Evolutionary conservation across 805 yeast species (phyloP).

Genomic region (Starmera amethionina): DNA sequence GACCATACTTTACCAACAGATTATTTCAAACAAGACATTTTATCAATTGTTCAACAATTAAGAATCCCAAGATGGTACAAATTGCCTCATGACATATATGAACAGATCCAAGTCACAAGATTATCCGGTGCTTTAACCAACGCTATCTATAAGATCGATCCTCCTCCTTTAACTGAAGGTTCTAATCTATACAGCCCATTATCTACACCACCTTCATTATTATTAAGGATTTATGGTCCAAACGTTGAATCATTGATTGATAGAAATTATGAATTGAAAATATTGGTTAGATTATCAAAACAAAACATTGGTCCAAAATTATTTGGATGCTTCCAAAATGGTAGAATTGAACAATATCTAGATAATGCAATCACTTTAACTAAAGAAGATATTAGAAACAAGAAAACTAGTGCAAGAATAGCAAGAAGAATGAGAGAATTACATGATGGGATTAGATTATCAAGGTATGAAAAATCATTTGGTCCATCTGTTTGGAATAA

Average conservation of each 20-base stretch:
- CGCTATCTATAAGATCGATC: slow-evolving; percentile 70
- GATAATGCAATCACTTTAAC: slow-evolving; percentile 74
- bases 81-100: slow-evolving; percentile 24
- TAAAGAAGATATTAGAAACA: slow-evolving; percentile 62
- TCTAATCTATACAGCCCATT: slow-evolving; percentile 22
- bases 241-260: slow-evolving; percentile 82
- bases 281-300: slow-evolving; percentile 61
- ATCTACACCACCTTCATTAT: slow-evolving; percentile 44
- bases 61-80: slow-evolving; percentile 73
- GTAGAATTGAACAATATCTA: slow-evolving; percentile 88
- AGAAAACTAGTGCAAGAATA: slow-evolving; percentile 69
- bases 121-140: slow-evolving; percentile 93
- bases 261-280: slow-evolving; percentile 67
- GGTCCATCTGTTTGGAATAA: slow-evolving; percentile 67
- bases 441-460: slow-evolving; percentile 68
- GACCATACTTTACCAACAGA: slow-evolving; percentile 77
- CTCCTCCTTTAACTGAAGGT: slow-evolving; percentile 29
- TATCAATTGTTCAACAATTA: slow-evolving; percentile 52
- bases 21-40: slow-evolving; percentile 74
- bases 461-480: slow-evolving; percentile 38
- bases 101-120: slow-evolving; percentile 44
- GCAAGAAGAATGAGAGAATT: slow-evolving; percentile 96
- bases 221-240: slow-evolving; percentile 81
- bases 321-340: slow-evolving; percentile 84
- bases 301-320: slow-evolving; percentile 82